Conservation (phyloP, 225 moss, liverwort and hornwort species). For the Climacium dendroides region DNA sequence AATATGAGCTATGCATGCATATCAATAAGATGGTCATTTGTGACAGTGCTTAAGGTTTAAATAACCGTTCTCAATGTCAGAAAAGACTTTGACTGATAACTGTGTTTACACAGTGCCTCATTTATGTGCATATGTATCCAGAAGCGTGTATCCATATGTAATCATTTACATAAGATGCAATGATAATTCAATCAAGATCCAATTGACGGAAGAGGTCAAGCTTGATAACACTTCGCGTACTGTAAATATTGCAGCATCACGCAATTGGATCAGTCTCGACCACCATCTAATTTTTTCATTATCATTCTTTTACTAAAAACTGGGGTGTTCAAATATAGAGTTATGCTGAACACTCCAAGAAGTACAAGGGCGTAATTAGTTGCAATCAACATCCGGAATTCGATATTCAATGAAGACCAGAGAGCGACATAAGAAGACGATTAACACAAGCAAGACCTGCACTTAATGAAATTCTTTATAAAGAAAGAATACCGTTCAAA, state of each 20-base stretch:
- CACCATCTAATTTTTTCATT: background rate
- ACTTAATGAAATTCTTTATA: background rate
- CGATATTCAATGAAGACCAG: background rate
- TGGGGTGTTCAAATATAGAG: background rate
- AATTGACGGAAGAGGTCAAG: background rate
- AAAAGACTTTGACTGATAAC: background rate
- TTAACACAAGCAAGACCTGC: background rate
- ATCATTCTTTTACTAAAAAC: background rate
- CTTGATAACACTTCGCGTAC: background rate
- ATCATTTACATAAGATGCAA: background rate
- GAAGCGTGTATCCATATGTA: background rate
- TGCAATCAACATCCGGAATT: background rate
- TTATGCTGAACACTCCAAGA: background rate
- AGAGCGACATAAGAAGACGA: background rate
- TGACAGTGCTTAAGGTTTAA: background rate
- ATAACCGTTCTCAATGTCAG: background rate
- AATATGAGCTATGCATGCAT: background rate
- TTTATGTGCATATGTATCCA: background rate
- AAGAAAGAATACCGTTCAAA: constrained; percentile 40
- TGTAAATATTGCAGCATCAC: background rate
- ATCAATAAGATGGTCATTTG: background rate
- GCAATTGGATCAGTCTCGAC: background rate
- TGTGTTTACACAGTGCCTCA: background rate
- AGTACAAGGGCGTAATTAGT: background rate
- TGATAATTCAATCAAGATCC: background rate